Conservation (phyloP, 1,284 basidiomycete species). For the Lignosus rhinocerotis region DNA sequence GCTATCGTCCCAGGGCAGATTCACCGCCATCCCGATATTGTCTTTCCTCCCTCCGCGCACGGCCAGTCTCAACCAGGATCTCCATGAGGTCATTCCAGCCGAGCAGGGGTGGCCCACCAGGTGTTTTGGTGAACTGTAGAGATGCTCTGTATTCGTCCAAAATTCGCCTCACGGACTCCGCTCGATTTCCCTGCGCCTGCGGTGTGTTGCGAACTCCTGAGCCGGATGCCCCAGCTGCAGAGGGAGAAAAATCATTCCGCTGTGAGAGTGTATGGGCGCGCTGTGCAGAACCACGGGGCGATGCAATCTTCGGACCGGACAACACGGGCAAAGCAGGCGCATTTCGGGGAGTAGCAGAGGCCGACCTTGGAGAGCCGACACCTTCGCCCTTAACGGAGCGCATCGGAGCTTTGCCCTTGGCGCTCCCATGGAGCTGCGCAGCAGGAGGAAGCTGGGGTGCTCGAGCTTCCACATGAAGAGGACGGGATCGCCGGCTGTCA, state of each 20-base stretch:
- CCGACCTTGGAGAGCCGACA: not conserved
- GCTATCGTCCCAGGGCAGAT: too few relatives aligned
- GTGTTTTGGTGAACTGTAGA: slow-evolving; percentile 11
- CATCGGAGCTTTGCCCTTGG: slow-evolving; percentile 10
- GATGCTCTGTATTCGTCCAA: slow-evolving; percentile 5
- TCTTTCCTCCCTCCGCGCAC: slow-evolving; percentile 2
- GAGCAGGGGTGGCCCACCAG: slow-evolving; percentile 23
- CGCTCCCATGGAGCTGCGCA: not conserved
- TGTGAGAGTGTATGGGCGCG: too few relatives aligned
- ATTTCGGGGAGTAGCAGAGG: not conserved
- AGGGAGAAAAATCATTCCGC: too few relatives aligned
- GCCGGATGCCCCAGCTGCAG: too few relatives aligned
- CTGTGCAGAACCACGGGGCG: too few relatives aligned
- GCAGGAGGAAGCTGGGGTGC: not conserved
- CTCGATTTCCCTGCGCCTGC: too few relatives aligned
- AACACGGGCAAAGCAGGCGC: not conserved
- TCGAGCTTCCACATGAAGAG: not conserved
- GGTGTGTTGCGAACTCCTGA: too few relatives aligned
- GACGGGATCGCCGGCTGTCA: not conserved
- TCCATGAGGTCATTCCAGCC: slow-evolving; percentile 17
- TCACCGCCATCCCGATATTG: not conserved
- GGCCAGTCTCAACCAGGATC: slow-evolving; percentile 23
- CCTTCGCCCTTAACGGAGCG: not conserved
- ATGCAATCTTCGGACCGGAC: not conserved
- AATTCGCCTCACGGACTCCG: not conserved